phyloP scores from a whole-genome alignment of 805 yeast species.

The Vanderwaltozyma verrucispora region DNA sequence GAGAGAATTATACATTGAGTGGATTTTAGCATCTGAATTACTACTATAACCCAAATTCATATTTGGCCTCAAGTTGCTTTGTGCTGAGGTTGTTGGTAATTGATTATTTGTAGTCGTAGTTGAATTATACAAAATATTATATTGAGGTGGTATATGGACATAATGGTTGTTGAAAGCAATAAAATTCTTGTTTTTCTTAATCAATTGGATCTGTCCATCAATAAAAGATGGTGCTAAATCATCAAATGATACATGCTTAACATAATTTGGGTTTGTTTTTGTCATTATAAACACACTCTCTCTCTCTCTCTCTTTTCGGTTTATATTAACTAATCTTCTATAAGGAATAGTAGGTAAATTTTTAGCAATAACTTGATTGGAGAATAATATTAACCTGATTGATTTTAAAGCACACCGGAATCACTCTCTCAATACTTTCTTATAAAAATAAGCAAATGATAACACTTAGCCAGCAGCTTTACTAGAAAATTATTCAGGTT shows the following conservation, averaged over 20 bases:
- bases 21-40: not conserved
- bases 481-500: too few species aligned
- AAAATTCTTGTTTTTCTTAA: slow-evolving; percentile 12
- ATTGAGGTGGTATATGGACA: slow-evolving; percentile 26
- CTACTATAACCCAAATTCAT: not conserved
- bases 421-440: too few species aligned
- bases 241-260: slow-evolving; percentile 26
- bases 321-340: too few species aligned
- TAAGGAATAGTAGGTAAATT: too few species aligned
- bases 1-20: not conserved
- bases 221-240: slow-evolving; percentile 23
- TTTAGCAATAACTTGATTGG: too few species aligned
- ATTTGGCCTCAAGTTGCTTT: not conserved
- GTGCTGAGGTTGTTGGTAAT: not conserved
- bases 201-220: slow-evolving; percentile 20
- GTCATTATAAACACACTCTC: not conserved
- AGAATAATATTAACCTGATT: too few species aligned
- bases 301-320: too few species aligned
- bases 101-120: not conserved
- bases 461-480: too few species aligned
- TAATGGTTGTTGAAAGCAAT: slow-evolving; percentile 18
- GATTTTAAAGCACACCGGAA: too few species aligned
- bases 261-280: slow-evolving; percentile 5
- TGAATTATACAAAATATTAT: slow-evolving; percentile 15
- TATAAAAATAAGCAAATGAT: too few species aligned